These are phyloP conservation scores for Pyrus bretschneideri DNA, from an alignment of 306 rosid genomes.

Conservation along the genomic window DNA sequence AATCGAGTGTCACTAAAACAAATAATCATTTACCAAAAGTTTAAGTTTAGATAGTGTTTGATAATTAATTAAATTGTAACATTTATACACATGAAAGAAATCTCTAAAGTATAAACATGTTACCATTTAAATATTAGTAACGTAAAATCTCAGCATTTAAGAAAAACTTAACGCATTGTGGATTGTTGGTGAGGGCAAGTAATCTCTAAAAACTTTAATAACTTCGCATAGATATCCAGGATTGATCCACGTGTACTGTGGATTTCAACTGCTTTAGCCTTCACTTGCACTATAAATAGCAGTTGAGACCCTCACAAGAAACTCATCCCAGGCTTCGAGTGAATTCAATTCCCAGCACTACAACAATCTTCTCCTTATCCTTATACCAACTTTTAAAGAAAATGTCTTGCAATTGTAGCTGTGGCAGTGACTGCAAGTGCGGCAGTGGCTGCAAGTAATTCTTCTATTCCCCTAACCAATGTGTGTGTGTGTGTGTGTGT, in stretches of 20 bases:
- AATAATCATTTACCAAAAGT: background rate
- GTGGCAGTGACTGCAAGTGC: slow-evolving; percentile 1
- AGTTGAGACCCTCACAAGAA: background rate
- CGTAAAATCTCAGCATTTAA: too few relatives aligned
- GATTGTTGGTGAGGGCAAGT: background rate
- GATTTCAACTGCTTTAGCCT: background rate
- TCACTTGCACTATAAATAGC: background rate
- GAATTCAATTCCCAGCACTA: background rate
- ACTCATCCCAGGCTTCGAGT: background rate
- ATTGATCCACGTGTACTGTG: background rate
- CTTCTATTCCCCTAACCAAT: background rate
- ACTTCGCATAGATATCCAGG: background rate
- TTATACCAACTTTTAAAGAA: background rate
- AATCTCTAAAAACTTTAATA: background rate
- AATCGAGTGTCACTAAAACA: background rate
- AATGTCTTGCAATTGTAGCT: slow-evolving; percentile 4
- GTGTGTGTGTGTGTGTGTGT: too few relatives aligned
- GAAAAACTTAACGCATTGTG: too few relatives aligned
- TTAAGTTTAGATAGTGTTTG: too few relatives aligned
- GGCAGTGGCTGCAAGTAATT: slow-evolving; percentile 16
- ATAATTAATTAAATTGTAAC: too few relatives aligned
- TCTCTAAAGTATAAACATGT: too few relatives aligned
- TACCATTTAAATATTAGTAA: too few relatives aligned
- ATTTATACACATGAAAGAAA: too few relatives aligned
- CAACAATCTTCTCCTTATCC: background rate